Percentiles rank a stretch among this genome's conserved stretches.
Conservation (phyloP, 495 filamentous ascomycete species). For the Coniosporium apollinis region DNA sequence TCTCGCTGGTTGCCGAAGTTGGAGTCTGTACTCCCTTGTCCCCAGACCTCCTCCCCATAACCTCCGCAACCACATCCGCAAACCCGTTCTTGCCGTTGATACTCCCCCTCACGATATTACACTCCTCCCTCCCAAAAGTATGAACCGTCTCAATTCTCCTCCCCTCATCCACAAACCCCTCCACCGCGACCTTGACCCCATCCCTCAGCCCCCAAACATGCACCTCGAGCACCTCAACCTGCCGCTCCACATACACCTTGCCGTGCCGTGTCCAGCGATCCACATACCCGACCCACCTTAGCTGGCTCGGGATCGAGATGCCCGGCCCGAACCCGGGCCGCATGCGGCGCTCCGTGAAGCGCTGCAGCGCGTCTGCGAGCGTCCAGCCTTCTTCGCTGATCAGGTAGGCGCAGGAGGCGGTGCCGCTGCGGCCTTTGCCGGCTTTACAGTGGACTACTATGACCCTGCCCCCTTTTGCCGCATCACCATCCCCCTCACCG, state of each 20-base stretch:
- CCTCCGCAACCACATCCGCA: slow-evolving; percentile 33
- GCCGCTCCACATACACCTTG: slow-evolving; percentile 70
- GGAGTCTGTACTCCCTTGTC: slow-evolving; percentile 13
- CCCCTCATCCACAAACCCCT: slow-evolving; percentile 75
- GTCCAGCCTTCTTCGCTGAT: slow-evolving; percentile 84
- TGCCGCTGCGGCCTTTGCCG: slow-evolving; percentile 89
- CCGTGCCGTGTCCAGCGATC: slow-evolving; percentile 62
- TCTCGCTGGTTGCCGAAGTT: slow-evolving; percentile 2
- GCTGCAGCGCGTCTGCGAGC: slow-evolving; percentile 53
- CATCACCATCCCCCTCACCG: slow-evolving; percentile 4
- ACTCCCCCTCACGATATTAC: slow-evolving; percentile 39
- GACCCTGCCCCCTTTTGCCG: slow-evolving; percentile 37
- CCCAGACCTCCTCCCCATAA: slow-evolving; percentile 11
- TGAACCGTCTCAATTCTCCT: slow-evolving; percentile 74
- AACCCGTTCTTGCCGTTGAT: slow-evolving; percentile 27
- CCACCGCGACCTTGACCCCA: slow-evolving; percentile 72
- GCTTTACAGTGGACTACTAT: slow-evolving; percentile 95
- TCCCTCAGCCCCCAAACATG: slow-evolving; percentile 81
- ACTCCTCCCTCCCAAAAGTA: slow-evolving; percentile 56
- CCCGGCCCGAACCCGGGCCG: slow-evolving; percentile 70
- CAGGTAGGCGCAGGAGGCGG: slow-evolving; percentile 68
- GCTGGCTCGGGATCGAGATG: slow-evolving; percentile 84
- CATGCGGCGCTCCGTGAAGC: slow-evolving; percentile 84
- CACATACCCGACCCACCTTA: slow-evolving; percentile 79
- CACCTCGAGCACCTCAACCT: slow-evolving; percentile 71